Evolutionary conservation across 192 early-diverging fungal species (phyloP).

Genomic region (Oehlia diaphana): DNA sequence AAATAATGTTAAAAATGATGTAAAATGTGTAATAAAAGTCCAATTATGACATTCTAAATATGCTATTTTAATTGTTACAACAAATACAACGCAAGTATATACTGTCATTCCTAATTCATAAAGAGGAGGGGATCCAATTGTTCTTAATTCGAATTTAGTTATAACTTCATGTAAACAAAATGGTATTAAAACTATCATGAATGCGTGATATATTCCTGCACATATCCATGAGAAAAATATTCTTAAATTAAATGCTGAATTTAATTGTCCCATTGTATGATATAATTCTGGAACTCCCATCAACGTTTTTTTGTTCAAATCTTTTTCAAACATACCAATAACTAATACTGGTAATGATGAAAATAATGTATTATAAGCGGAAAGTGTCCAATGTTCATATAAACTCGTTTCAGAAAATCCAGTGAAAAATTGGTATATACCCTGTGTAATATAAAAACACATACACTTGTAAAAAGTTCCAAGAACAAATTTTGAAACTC

Average conservation of each 20-base stretch:
- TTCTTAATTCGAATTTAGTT: conserved; percentile 30
- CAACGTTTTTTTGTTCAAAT: conserved; percentile 67
- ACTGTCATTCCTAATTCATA: conserved; percentile 56
- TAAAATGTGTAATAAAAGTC: conserved; percentile 59
- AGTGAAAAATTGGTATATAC: conserved; percentile 73
- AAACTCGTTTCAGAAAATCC: conserved; percentile 74
- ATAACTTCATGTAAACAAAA: conserved; percentile 50
- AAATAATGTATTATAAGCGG: conserved; percentile 83
- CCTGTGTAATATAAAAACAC: conserved; percentile 74
- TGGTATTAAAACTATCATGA: conserved; percentile 53
- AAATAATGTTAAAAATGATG: conserved; percentile 52
- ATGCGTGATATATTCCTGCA: conserved; percentile 55
- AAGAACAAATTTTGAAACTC: conserved; percentile 74
- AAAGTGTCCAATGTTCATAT: conserved; percentile 76
- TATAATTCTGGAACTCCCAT: conserved; percentile 74
- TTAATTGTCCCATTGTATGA: conserved; percentile 50
- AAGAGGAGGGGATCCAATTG: conserved; percentile 49
- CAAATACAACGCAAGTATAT: conserved; percentile 61
- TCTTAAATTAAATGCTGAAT: conserved; percentile 54
- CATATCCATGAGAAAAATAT: conserved; percentile 56
- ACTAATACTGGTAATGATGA: conserved; percentile 77
- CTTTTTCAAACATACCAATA: conserved; percentile 82
- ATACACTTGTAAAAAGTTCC: conserved; percentile 90
- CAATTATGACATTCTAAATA: conserved; percentile 69
- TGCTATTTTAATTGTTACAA: conserved; percentile 70